A percentile compares a stretch with the other conserved stretches of the same genome.
Evolutionary conservation across 768 basidiomycete genomes (phyloP).

Genomic region (Lyophyllum atratum): DNA sequence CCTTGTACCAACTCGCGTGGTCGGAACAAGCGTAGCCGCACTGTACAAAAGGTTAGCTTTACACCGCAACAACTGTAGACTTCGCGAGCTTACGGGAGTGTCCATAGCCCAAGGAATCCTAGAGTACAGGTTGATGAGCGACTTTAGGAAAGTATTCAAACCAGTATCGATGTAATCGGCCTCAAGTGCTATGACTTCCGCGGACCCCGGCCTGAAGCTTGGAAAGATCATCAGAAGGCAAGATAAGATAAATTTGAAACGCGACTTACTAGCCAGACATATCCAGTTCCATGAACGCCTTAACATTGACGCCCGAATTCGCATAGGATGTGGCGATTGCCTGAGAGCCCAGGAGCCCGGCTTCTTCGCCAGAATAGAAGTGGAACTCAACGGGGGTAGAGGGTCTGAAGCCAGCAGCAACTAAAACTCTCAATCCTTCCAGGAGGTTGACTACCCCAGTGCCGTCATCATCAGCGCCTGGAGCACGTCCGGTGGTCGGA

Average conservation of each 20-base stretch:
- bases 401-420: slow-evolving; percentile 42
- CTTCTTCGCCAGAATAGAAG: slow-evolving; percentile 45
- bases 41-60: slow-evolving; percentile 17
- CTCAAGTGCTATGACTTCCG: slow-evolving; percentile 40
- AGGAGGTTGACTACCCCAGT: slow-evolving; percentile 51
- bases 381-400: slow-evolving; percentile 47
- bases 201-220: slow-evolving; percentile 48
- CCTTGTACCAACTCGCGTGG: slow-evolving; percentile 47
- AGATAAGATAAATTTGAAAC: not conserved
- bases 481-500: slow-evolving; percentile 14
- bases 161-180: slow-evolving; percentile 40
- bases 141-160: slow-evolving; percentile 48
- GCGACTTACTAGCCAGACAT: slow-evolving; percentile 40
- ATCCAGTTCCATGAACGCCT: slow-evolving; percentile 47
- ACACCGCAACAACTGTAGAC: not conserved
- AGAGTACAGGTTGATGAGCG: slow-evolving; percentile 36
- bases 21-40: slow-evolving; percentile 46
- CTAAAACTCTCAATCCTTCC: slow-evolving; percentile 42
- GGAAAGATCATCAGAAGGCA: slow-evolving; percentile 15
- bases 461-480: slow-evolving; percentile 28
- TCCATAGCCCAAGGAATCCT: slow-evolving; percentile 39
- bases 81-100: slow-evolving; percentile 30
- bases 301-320: slow-evolving; percentile 37
- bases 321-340: slow-evolving; percentile 49
- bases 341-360: slow-evolving; percentile 49